Evolutionary conservation across 257 asterid species (phyloP), one percentile per base, ranked within the genome.

Genomic region (Anisodus tanguticus): DNA sequence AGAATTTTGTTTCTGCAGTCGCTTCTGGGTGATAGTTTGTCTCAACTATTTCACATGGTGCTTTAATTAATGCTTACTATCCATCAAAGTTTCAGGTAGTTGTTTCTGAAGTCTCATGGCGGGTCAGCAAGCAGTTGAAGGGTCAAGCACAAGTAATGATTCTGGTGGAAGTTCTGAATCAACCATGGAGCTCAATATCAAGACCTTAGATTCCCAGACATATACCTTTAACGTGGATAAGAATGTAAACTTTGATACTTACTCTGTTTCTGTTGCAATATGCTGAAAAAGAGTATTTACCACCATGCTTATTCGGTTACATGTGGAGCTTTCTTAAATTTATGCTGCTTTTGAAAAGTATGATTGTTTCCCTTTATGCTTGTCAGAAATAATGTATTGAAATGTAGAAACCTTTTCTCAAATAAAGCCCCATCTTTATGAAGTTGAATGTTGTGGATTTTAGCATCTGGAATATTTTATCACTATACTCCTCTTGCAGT

Each of bases 171-270:
- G 87, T 88, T 84, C 91, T 66, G 97, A 90, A 82, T 93, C 97
- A 85, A 84, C 86, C 31, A 82, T 94, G 90, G 92, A 90, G 87
- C 91, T 95, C 90, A 93, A 94, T 86, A 87, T 95, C 92, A 95
- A 95, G 95, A 95, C 98, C 80, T 90, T 95, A 83, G 97, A 91
- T 88, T 95, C 97, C 78, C 93, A 82, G 87, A 85, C 87, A 82
- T 88, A 90, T 90, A 88, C 92, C 76, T 88, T 92, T 87, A 70
- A 72, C 22, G 97, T 92, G 81, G 96, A 95, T 54, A 93, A 91
- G 87, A 88, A 92, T 89, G 98, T 95, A 92, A 89, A 54, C 49
- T 67, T 83, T 67, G 69, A 51, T 31, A 55, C 4, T 78, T 54
- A 5, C 67, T 51, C 84, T 66, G 19, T 17, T 64, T 81, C 16